phyloP scores from a whole-genome alignment of 1,139 yeast species.

The Debaryomyces sp. region DNA sequence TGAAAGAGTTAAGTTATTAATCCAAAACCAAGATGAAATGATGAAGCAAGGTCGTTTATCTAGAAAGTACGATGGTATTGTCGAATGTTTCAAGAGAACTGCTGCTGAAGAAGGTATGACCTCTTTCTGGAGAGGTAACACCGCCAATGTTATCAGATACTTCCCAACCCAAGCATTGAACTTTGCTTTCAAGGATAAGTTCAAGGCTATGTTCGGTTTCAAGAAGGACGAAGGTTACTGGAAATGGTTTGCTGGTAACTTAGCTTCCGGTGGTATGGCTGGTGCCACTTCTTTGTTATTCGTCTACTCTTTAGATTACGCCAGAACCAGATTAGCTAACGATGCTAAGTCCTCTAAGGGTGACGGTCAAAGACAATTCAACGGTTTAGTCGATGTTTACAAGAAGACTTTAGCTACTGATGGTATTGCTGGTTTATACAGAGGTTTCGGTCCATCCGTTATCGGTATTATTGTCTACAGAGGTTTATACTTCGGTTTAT shows the following conservation, averaged over 20 bases:
- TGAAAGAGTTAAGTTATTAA: slow-evolving; percentile 57
- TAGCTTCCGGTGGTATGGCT: slow-evolving; percentile 59
- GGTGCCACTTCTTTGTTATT: slow-evolving; percentile 59
- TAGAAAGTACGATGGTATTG: slow-evolving; percentile 52
- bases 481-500: slow-evolving; percentile 59
- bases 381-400: slow-evolving; percentile 57
- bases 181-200: slow-evolving; percentile 57
- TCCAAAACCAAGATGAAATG: slow-evolving; percentile 58
- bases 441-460: slow-evolving; percentile 61
- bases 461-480: slow-evolving; percentile 57
- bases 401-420: slow-evolving; percentile 56
- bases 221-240: slow-evolving; percentile 54
- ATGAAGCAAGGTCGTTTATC: slow-evolving; percentile 57
- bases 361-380: slow-evolving; percentile 53
- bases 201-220: slow-evolving; percentile 55
- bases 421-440: slow-evolving; percentile 60
- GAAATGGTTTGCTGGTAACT: slow-evolving; percentile 57
- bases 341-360: slow-evolving; percentile 55
- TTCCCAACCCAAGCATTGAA: slow-evolving; percentile 59
- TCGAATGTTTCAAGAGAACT: slow-evolving; percentile 55
- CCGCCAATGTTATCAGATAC: slow-evolving; percentile 57
- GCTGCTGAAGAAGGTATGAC: slow-evolving; percentile 55
- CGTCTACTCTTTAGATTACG: slow-evolving; percentile 57
- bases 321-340: slow-evolving; percentile 59
- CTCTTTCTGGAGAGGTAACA: slow-evolving; percentile 62